phyloP scores from a whole-genome alignment of 2,329 filamentous ascomycete species.

The Ilyonectria robusta region DNA sequence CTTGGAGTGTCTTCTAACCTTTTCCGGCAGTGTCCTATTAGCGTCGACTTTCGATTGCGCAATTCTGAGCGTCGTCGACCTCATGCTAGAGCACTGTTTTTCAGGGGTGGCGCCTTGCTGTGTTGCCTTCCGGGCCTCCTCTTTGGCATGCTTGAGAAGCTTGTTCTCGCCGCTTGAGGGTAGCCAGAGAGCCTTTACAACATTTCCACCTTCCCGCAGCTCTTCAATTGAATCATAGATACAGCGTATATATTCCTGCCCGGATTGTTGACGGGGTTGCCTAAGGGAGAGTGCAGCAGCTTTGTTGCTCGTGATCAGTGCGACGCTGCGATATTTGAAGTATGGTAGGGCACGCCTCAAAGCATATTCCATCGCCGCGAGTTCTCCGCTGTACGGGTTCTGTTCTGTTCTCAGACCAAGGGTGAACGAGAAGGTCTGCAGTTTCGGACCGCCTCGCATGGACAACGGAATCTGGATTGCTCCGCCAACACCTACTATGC shows the following conservation, averaged over 20 bases:
- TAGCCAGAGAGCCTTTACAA: background rate
- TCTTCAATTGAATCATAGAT: slow-evolving; percentile 9
- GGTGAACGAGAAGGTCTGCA: slow-evolving; percentile 37
- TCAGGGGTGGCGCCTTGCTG: no score
- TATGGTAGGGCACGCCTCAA: slow-evolving; percentile 23
- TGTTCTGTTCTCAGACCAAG: slow-evolving; percentile 34
- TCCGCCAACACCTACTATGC: slow-evolving; percentile 35
- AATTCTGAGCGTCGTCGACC: background rate
- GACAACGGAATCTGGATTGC: slow-evolving; percentile 11
- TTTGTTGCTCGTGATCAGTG: slow-evolving; percentile 35
- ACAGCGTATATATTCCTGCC: slow-evolving; percentile 38
- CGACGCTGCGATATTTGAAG: slow-evolving; percentile 19
- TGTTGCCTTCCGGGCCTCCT: no score
- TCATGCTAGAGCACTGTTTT: no score
- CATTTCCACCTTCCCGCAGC: background rate
- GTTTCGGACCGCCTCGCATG: slow-evolving; percentile 6
- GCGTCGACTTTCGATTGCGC: background rate
- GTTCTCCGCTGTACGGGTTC: slow-evolving; percentile 37
- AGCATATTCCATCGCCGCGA: slow-evolving; percentile 35
- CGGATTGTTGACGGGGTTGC: slow-evolving; percentile 35
- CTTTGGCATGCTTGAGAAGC: background rate
- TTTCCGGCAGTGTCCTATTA: background rate
- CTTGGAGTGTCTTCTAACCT: background rate
- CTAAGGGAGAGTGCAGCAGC: slow-evolving; percentile 17
- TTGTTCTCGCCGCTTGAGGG: background rate